A percentile compares a stretch with the other conserved stretches of the same genome.
These are phyloP conservation scores for Mycena epipterygia DNA, from an alignment of 768 basidiomycete genomes.

Conservation along the genomic window DNA sequence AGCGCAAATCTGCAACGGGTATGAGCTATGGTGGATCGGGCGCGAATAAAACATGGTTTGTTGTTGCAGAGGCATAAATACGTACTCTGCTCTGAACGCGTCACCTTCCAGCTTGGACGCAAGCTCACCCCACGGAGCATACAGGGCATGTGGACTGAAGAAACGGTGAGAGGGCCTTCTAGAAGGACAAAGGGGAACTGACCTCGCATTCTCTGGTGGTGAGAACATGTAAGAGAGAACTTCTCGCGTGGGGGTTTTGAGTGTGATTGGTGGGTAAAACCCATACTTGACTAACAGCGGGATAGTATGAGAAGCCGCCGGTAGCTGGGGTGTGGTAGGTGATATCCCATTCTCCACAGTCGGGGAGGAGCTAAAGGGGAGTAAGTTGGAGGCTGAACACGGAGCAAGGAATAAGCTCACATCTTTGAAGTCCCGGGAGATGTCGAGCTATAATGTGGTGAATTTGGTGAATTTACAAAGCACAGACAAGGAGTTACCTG, in stretches of 20 bases:
- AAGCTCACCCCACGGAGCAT: constrained; percentile 81
- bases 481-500: constrained; percentile 22
- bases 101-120: constrained; percentile 82
- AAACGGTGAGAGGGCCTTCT: constrained; percentile 36
- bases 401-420: constrained; percentile 27
- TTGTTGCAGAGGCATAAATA: constrained; percentile 48
- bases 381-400: constrained; percentile 37
- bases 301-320: constrained; percentile 43
- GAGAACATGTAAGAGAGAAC: constrained; percentile 82
- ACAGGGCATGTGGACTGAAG: constrained; percentile 55
- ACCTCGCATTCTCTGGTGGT: constrained; percentile 72
- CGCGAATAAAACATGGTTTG: too few species aligned
- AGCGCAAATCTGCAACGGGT: constrained; percentile 91
- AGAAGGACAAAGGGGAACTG: constrained; percentile 41
- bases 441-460: constrained; percentile 19
- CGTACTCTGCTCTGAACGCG: constrained; percentile 86
- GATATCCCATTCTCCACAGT: constrained; percentile 44
- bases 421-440: constrained; percentile 32
- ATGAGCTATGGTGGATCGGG: too few species aligned
- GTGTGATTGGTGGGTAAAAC: constrained; percentile 66
- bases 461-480: neutral
- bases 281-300: constrained; percentile 63
- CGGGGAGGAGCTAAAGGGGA: constrained; percentile 45
- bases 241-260: constrained; percentile 72
- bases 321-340: constrained; percentile 37